These are phyloP conservation scores for Saccharomycopsis sp. DNA, from an alignment of 805 yeast genomes.

Conservation along the genomic window DNA sequence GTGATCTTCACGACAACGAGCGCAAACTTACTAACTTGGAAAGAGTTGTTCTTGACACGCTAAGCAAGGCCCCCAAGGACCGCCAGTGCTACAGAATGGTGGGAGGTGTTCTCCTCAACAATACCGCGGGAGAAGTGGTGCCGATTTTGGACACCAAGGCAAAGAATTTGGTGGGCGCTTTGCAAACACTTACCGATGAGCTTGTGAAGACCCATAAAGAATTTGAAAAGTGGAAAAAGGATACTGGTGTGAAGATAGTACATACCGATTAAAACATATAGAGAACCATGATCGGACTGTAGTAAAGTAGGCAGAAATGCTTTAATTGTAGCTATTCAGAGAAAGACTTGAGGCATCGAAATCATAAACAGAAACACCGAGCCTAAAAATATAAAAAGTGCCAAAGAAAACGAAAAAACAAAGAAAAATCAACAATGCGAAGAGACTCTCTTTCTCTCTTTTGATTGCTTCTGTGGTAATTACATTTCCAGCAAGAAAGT, in stretches of 20 bases:
- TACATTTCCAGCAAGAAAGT: too few species aligned
- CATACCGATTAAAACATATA: slow-evolving; percentile 16
- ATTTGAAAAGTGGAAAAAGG: slow-evolving; percentile 37
- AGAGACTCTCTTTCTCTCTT: too few species aligned
- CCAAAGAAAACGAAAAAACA: too few species aligned
- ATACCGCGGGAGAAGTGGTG: slow-evolving; percentile 67
- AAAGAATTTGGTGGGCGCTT: slow-evolving; percentile 35
- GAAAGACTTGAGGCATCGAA: too few species aligned
- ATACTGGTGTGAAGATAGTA: slow-evolving; percentile 23
- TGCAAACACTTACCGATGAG: slow-evolving; percentile 29
- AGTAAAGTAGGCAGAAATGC: too few species aligned
- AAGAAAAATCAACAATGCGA: too few species aligned
- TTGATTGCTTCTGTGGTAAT: too few species aligned
- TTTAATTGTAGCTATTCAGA: too few species aligned
- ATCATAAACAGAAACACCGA: too few species aligned
- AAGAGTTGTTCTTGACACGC: slow-evolving; percentile 50
- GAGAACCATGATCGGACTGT: too few species aligned
- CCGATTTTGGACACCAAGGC: slow-evolving; percentile 52
- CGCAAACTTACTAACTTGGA: slow-evolving; percentile 28
- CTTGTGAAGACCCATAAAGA: slow-evolving; percentile 28
- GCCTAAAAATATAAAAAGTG: too few species aligned
- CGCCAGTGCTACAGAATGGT: slow-evolving; percentile 89
- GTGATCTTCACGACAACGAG: background rate
- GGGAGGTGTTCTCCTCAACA: slow-evolving; percentile 85
- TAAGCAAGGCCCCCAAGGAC: slow-evolving; percentile 39